Conservation (phyloP, 2,329 filamentous ascomycete species). For the Penicillium sclerotigenum region DNA sequence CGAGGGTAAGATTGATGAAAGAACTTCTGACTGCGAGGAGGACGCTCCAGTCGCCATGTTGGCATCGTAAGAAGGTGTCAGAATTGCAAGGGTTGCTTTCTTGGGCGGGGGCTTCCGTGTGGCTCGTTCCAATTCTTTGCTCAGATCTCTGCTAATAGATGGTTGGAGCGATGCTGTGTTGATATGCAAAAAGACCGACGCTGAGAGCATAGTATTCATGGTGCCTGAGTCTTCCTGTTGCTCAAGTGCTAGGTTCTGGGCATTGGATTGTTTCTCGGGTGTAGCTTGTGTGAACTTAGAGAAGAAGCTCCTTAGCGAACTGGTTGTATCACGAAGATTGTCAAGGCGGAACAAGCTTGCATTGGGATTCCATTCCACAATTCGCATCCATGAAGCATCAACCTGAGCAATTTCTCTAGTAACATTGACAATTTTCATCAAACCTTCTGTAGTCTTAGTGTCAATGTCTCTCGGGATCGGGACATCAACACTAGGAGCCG, state of each 20-base stretch:
- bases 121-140: conserved; percentile 84
- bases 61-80: conserved; percentile 90
- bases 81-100: conserved; percentile 75
- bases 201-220: conserved; percentile 65
- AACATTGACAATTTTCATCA: conserved; percentile 83
- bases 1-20: conserved; percentile 82
- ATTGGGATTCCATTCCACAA: conserved; percentile 77
- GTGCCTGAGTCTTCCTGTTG: conserved; percentile 66
- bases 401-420: conserved; percentile 87
- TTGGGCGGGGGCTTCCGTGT: conserved; percentile 97
- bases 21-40: conserved; percentile 61
- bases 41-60: conserved; percentile 62
- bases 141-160: conserved; percentile 67
- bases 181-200: conserved; percentile 83
- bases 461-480: conserved; percentile 75
- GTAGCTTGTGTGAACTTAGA: conserved; percentile 65
- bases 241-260: conserved; percentile 57
- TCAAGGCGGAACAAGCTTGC: conserved; percentile 38
- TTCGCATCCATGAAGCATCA: conserved; percentile 83
- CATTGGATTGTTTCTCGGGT: conserved; percentile 34
- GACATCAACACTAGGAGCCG: conserved; percentile 71
- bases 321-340: conserved; percentile 44
- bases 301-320: conserved; percentile 75
- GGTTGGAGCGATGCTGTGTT: conserved; percentile 81
- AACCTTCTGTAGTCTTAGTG: conserved; percentile 75